phyloP scores from a whole-genome alignment of 257 asterid genomes.

The Primulina tabacum region DNA sequence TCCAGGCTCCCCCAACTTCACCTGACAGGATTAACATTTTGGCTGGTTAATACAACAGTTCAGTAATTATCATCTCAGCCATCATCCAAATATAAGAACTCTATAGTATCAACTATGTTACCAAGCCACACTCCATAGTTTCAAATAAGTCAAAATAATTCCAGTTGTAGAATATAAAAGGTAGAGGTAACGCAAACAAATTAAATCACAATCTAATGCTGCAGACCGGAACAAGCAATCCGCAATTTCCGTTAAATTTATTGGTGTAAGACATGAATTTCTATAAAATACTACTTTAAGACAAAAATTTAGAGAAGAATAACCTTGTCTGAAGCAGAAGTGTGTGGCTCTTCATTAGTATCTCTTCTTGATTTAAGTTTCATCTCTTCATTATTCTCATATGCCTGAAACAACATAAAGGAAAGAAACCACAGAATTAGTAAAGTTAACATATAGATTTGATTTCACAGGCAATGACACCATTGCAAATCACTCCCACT shows the following conservation, averaged over 20 bases:
- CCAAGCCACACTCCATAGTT: slow-evolving; percentile 3
- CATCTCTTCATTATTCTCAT: slow-evolving; percentile 67
- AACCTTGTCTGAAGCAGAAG: slow-evolving; percentile 74
- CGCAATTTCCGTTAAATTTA: slow-evolving; percentile 6
- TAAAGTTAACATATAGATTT: slow-evolving; percentile 14
- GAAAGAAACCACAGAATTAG: slow-evolving; percentile 18
- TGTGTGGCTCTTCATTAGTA: slow-evolving; percentile 38
- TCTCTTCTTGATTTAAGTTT: slow-evolving; percentile 66
- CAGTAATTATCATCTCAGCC: background rate
- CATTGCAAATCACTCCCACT: slow-evolving; percentile 5
- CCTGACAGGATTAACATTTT: slow-evolving; percentile 43
- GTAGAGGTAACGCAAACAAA: background rate
- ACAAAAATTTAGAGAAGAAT: slow-evolving; percentile 21
- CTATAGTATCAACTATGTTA: slow-evolving; percentile 1
- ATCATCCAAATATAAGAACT: slow-evolving; percentile 11
- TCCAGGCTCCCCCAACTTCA: slow-evolving; percentile 94
- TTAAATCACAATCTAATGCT: slow-evolving; percentile 9
- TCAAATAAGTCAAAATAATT: slow-evolving; percentile 5
- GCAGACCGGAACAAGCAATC: slow-evolving; percentile 21
- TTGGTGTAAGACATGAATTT: slow-evolving; percentile 24
- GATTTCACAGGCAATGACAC: slow-evolving; percentile 22
- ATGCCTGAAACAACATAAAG: slow-evolving; percentile 48
- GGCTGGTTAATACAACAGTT: slow-evolving; percentile 2
- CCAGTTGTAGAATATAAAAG: background rate
- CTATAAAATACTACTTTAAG: slow-evolving; percentile 12